These are phyloP conservation scores for Tricholoma terreum DNA, from an alignment of 768 basidiomycete genomes.

Conservation along the genomic window DNA sequence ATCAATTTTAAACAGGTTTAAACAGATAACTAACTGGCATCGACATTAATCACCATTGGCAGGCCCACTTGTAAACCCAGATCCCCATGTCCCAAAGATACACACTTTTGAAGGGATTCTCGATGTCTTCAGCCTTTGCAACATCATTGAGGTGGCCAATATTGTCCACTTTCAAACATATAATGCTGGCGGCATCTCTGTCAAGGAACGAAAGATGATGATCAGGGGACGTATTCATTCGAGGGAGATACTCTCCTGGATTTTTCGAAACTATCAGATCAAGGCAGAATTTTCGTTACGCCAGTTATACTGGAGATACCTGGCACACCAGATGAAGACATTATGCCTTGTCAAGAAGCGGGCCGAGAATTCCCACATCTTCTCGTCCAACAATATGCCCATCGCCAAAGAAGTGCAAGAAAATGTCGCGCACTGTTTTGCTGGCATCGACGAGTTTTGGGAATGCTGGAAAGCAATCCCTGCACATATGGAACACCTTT, in stretches of 20 bases:
- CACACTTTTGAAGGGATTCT: neutral
- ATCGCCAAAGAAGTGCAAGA: no score
- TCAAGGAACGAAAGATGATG: neutral
- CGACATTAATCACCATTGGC: no score
- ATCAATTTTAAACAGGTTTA: no score
- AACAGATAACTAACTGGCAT: no score
- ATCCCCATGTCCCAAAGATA: neutral
- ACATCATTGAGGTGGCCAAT: neutral
- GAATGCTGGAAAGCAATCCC: no score
- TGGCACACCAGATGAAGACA: neutral
- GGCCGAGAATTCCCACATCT: neutral
- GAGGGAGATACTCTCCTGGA: neutral
- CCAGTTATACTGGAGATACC: neutral
- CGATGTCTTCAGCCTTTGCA: neutral
- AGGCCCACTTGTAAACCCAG: no score
- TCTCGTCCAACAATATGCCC: no score
- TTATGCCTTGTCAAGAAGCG: neutral
- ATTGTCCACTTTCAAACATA: neutral
- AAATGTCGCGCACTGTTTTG: no score
- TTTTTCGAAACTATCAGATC: constrained; percentile 12
- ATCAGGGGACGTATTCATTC: neutral
- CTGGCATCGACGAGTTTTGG: no score
- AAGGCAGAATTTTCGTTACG: neutral
- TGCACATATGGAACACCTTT: no score
- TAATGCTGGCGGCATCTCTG: neutral